Evolutionary conservation across 306 rosid species (phyloP).

Genomic region (Hylodesmum podocarpum): DNA sequence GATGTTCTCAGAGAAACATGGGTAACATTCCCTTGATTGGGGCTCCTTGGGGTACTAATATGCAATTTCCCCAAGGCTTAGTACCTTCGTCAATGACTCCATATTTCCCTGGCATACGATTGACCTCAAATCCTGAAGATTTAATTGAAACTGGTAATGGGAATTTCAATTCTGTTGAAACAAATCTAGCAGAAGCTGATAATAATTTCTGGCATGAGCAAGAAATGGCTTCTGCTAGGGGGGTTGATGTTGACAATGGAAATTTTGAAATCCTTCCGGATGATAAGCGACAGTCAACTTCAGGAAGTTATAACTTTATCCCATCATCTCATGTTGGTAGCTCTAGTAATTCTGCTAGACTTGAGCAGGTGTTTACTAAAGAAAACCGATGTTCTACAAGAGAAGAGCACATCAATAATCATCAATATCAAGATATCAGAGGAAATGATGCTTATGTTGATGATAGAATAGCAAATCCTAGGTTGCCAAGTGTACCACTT

Average conservation of each 20-base stretch:
- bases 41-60: slow-evolving; percentile 63
- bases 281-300: slow-evolving; percentile 64
- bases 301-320: slow-evolving; percentile 48
- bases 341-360: slow-evolving; percentile 42
- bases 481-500: slow-evolving; percentile 39
- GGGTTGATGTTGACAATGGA: slow-evolving; percentile 58
- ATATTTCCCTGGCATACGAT: slow-evolving; percentile 63
- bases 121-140: slow-evolving; percentile 56
- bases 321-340: slow-evolving; percentile 40
- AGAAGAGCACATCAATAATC: slow-evolving; percentile 44
- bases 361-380: slow-evolving; percentile 44
- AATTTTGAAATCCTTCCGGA: slow-evolving; percentile 56
- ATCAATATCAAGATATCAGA: slow-evolving; percentile 54
- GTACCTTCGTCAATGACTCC: slow-evolving; percentile 51
- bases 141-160: slow-evolving; percentile 46
- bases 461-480: slow-evolving; percentile 42
- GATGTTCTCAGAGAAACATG: slow-evolving; percentile 59
- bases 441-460: slow-evolving; percentile 56
- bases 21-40: slow-evolving; percentile 62
- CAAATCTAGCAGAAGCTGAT: slow-evolving; percentile 45
- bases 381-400: slow-evolving; percentile 45
- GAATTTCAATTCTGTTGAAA: slow-evolving; percentile 51
- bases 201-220: slow-evolving; percentile 71
- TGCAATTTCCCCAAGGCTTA: slow-evolving; percentile 66
- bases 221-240: slow-evolving; percentile 50